Evolutionary conservation across 345 rosid genomes (phyloP).

Genomic region (Citrus unshiu): DNA sequence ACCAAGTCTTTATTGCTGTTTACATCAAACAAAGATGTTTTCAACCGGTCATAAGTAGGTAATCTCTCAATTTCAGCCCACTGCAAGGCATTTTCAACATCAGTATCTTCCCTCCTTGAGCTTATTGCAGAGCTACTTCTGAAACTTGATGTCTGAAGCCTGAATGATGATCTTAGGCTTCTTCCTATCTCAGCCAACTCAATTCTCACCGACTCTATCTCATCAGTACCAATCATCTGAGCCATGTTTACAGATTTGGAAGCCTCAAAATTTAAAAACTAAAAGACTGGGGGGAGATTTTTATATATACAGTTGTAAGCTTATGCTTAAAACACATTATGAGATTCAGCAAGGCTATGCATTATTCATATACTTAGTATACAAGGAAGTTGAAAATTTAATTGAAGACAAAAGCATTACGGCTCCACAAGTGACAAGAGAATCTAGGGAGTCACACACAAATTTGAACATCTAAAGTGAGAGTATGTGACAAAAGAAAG

Average conservation of each 20-base stretch:
- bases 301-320: neutral
- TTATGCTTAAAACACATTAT: too few relatives aligned
- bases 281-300: neutral
- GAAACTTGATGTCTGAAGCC: slow-evolving; percentile 36
- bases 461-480: too few relatives aligned
- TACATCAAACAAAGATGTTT: slow-evolving; percentile 42
- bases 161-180: slow-evolving; percentile 59
- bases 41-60: slow-evolving; percentile 58
- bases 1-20: slow-evolving; percentile 2
- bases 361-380: neutral
- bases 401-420: too few relatives aligned
- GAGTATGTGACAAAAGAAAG: neutral
- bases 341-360: neutral
- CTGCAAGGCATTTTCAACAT: slow-evolving; percentile 39
- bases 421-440: neutral
- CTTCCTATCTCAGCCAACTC: slow-evolving; percentile 13
- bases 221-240: too few relatives aligned
- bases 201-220: too few relatives aligned
- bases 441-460: neutral
- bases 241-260: too few relatives aligned
- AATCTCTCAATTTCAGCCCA: slow-evolving; percentile 75
- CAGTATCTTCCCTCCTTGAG: slow-evolving; percentile 25
- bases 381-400: neutral
- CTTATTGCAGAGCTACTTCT: slow-evolving; percentile 31
- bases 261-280: neutral